Conservation (phyloP, 164 flowering plant genomes). For the Vitis rotundifolia region DNA sequence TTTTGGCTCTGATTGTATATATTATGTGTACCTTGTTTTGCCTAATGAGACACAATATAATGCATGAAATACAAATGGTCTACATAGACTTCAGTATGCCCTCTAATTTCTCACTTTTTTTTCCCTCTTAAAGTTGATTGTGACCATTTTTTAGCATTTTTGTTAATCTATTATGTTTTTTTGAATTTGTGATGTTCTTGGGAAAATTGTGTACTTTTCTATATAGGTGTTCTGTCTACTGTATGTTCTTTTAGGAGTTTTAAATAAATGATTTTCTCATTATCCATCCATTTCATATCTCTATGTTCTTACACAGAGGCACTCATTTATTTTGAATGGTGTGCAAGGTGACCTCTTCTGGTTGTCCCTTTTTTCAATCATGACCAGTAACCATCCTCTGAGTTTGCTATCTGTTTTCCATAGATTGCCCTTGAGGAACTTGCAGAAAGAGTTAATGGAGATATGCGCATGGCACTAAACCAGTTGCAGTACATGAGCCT, state of each 20-base stretch:
- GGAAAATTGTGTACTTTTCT: background rate
- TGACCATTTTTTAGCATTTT: background rate
- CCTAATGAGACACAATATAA: too few relatives aligned
- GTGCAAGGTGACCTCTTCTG: background rate
- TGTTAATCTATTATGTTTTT: background rate
- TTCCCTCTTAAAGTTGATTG: too few relatives aligned
- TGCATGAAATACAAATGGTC: too few relatives aligned
- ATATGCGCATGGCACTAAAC: conserved; percentile 95
- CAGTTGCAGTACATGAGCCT: conserved; percentile 95
- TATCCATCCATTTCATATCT: background rate
- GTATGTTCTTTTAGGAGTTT: background rate
- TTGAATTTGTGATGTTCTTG: background rate
- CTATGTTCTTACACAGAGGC: background rate
- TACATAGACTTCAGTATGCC: background rate
- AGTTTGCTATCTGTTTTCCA: conserved; percentile 1
- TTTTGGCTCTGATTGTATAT: too few relatives aligned
- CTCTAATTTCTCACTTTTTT: background rate
- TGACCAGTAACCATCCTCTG: background rate
- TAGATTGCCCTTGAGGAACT: conserved; percentile 97
- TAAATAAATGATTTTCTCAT: background rate
- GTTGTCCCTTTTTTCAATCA: background rate
- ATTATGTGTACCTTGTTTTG: too few relatives aligned
- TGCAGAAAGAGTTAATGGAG: conserved; percentile 93
- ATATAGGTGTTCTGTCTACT: background rate
- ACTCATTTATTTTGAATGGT: background rate